Evolutionary conservation across 148 eudicot species (phyloP).

Genomic region (Selenicereus undatus): DNA sequence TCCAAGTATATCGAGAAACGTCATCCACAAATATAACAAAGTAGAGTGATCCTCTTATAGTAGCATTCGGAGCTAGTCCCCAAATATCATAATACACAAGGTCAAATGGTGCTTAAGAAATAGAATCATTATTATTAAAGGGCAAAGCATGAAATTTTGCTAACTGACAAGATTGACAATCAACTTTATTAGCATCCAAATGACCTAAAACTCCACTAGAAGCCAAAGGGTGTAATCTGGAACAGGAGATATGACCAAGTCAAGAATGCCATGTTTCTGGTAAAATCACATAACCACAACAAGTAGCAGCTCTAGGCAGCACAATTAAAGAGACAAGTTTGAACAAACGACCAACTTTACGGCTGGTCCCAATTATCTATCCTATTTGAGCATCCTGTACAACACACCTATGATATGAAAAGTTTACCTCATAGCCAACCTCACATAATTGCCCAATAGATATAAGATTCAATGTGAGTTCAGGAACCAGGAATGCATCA

Average conservation of each 20-base stretch:
- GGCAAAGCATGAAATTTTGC: not conserved
- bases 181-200: not conserved
- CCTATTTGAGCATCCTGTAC: too few relatives aligned
- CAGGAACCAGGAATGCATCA: too few relatives aligned
- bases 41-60: not conserved
- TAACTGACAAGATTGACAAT: not conserved
- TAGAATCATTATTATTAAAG: not conserved
- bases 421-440: too few relatives aligned
- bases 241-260: not conserved
- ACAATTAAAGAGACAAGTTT: not conserved
- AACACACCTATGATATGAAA: too few relatives aligned
- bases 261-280: not conserved
- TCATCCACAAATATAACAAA: not conserved
- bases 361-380: too few relatives aligned
- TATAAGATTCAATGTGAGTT: too few relatives aligned
- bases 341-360: too few relatives aligned
- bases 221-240: not conserved
- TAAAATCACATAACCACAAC: not conserved
- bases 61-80: not conserved
- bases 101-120: not conserved
- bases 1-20: not conserved
- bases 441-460: too few relatives aligned
- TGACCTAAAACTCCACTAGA: not conserved
- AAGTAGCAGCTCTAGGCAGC: not conserved
- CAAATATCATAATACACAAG: not conserved